Conservation (phyloP, 495 filamentous ascomycete genomes). For the Podospora sp. region DNA sequence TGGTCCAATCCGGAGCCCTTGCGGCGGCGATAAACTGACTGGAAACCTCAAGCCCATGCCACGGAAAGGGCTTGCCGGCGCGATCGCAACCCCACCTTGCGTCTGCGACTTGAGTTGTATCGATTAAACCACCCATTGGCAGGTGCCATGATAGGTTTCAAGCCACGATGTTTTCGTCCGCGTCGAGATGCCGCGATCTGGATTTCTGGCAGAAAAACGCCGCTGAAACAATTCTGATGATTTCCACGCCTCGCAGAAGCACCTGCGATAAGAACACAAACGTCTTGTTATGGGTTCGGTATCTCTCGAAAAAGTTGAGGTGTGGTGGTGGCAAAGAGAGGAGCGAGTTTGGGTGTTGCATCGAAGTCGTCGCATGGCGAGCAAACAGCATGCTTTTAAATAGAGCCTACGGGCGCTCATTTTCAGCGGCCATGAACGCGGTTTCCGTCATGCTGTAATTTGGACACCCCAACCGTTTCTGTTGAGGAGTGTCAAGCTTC, state of each 20-base stretch:
- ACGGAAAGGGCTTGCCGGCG: background rate
- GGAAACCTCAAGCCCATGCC: background rate
- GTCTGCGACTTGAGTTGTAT: background rate
- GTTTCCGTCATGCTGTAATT: background rate
- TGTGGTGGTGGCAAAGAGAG: too few relatives aligned
- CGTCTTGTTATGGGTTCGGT: too few relatives aligned
- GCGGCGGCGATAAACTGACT: background rate
- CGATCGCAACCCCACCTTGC: background rate
- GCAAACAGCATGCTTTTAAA: too few relatives aligned
- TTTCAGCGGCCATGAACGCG: background rate
- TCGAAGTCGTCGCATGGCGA: too few relatives aligned
- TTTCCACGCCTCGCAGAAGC: background rate
- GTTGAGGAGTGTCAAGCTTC: background rate
- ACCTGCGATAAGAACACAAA: too few relatives aligned
- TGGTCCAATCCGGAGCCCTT: constrained; percentile 23
- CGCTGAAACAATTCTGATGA: background rate
- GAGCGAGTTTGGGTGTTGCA: too few relatives aligned
- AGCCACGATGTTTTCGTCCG: background rate
- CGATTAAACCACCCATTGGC: background rate
- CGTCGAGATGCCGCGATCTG: background rate
- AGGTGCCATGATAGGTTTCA: constrained; percentile 11
- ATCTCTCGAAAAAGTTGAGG: too few relatives aligned
- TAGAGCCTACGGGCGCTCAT: background rate
- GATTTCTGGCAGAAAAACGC: background rate
- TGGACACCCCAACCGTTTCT: background rate